Evolutionary conservation across 352 stramenopile species (phyloP).

Genomic region (Phytophthora agathidicida): DNA sequence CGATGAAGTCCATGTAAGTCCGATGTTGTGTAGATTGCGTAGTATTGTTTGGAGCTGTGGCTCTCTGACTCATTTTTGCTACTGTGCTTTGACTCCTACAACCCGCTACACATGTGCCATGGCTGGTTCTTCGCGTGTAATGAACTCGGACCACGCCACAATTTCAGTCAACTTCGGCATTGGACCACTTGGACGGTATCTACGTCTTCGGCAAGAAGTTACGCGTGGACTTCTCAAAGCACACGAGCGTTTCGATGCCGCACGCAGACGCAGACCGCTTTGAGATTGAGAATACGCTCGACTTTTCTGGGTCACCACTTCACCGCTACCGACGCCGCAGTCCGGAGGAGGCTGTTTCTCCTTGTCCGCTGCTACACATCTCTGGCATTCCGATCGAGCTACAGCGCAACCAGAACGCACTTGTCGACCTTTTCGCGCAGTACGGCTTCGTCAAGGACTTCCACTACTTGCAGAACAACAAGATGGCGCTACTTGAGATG

Average conservation of each 20-base stretch:
- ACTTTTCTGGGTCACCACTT: slow-evolving; percentile 76
- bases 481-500: slow-evolving; percentile 86
- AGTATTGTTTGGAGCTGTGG: too few relatives aligned
- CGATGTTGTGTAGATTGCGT: too few relatives aligned
- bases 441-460: slow-evolving; percentile 81
- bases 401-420: slow-evolving; percentile 63
- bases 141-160: background rate
- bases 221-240: slow-evolving; percentile 85
- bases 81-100: background rate
- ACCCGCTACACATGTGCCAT: too few relatives aligned
- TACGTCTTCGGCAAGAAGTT: slow-evolving; percentile 81
- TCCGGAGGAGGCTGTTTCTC: slow-evolving; percentile 66
- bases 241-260: slow-evolving; percentile 82
- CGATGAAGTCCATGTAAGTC: slow-evolving; percentile 73
- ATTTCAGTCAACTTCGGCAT: slow-evolving; percentile 65
- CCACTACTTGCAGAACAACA: slow-evolving; percentile 78
- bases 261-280: slow-evolving; percentile 80
- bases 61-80: slow-evolving; percentile 19
- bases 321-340: slow-evolving; percentile 80
- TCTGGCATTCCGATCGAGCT: slow-evolving; percentile 76
- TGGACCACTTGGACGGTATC: slow-evolving; percentile 80
- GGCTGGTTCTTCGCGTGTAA: background rate
- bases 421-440: slow-evolving; percentile 70
- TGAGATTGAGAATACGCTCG: slow-evolving; percentile 82
- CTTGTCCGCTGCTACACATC: slow-evolving; percentile 69